Percentiles rank a stretch among this genome's conserved stretches.
Evolutionary conservation across 345 rosid species (phyloP).

Genomic region (Linum trigynum): DNA sequence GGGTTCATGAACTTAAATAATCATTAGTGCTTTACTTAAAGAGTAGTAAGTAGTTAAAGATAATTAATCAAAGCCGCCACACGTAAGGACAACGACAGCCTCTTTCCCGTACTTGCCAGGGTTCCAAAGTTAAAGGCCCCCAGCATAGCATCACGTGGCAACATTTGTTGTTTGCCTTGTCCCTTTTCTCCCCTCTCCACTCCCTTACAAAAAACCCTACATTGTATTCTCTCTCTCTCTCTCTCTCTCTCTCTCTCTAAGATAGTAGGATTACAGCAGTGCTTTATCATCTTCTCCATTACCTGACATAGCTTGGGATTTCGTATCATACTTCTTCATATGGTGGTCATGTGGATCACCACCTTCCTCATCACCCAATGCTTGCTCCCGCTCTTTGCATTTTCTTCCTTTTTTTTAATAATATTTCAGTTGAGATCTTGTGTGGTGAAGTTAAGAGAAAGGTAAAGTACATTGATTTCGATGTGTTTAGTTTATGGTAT

Average conservation of each 20-base stretch:
- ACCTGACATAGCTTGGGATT: slow-evolving; percentile 22
- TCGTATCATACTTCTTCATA: background rate
- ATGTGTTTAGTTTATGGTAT: too few relatives aligned
- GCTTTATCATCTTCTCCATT: background rate
- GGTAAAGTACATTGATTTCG: too few relatives aligned
- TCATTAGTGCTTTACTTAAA: too few relatives aligned
- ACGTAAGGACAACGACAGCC: slow-evolving; percentile 71
- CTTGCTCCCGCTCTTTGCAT: too few relatives aligned
- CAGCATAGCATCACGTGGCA: slow-evolving; percentile 61
- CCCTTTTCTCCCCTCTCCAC: slow-evolving; percentile 7
- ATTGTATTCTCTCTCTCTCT: background rate
- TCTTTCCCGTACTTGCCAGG: slow-evolving; percentile 37
- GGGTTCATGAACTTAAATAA: background rate
- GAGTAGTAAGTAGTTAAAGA: too few relatives aligned
- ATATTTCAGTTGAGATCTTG: too few relatives aligned
- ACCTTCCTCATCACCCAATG: background rate
- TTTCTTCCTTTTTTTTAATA: too few relatives aligned
- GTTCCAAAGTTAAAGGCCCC: slow-evolving; percentile 44
- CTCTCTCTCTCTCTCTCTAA: background rate
- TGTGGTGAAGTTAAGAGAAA: too few relatives aligned
- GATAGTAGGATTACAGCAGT: background rate
- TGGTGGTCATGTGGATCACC: slow-evolving; percentile 8
- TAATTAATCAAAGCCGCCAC: slow-evolving; percentile 38
- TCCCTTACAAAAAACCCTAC: background rate
- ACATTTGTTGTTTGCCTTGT: slow-evolving; percentile 36